phyloP scores from a whole-genome alignment of 1,139 yeast species.

The Geotrichum europaeum region DNA sequence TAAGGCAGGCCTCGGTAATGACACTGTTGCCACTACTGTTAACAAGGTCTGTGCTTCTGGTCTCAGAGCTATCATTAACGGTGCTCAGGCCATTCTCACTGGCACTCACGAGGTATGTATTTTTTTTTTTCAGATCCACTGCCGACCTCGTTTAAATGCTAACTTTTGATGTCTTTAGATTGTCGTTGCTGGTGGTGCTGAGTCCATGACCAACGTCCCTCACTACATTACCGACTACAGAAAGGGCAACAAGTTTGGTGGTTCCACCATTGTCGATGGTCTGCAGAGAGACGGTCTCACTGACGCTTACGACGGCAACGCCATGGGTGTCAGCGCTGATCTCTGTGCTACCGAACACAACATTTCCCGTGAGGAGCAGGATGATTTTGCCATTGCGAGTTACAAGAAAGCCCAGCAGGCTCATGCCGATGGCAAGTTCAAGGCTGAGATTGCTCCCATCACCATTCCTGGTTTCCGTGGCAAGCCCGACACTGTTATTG shows the following conservation, averaged over 20 bases:
- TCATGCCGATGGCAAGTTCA: constrained; percentile 70
- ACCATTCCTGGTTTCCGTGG: constrained; percentile 88
- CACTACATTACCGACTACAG: constrained; percentile 86
- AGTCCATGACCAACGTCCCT: constrained; percentile 94
- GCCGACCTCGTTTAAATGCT: background rate
- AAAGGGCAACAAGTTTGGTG: constrained; percentile 85
- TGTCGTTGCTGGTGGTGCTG: constrained; percentile 96
- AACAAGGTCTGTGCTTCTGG: constrained; percentile 98
- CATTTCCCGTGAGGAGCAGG: constrained; percentile 69
- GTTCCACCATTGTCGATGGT: constrained; percentile 72
- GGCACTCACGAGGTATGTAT: constrained; percentile 63
- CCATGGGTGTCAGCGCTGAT: constrained; percentile 97
- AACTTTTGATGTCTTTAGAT: constrained; percentile 35
- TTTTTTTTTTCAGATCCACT: background rate
- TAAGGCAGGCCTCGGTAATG: constrained; percentile 75
- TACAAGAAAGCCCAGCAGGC: constrained; percentile 82
- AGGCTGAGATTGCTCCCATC: constrained; percentile 73
- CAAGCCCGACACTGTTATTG: constrained; percentile 72
- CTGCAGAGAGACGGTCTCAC: constrained; percentile 83
- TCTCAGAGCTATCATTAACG: constrained; percentile 82
- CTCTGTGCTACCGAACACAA: constrained; percentile 74
- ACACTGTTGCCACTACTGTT: constrained; percentile 78
- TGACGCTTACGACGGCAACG: constrained; percentile 78
- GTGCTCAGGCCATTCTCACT: constrained; percentile 82
- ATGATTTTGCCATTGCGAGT: constrained; percentile 80